Base-by-base conservation (phyloP, 2,329 filamentous ascomycete species). In the Trichoderma afroharzianum region DNA sequence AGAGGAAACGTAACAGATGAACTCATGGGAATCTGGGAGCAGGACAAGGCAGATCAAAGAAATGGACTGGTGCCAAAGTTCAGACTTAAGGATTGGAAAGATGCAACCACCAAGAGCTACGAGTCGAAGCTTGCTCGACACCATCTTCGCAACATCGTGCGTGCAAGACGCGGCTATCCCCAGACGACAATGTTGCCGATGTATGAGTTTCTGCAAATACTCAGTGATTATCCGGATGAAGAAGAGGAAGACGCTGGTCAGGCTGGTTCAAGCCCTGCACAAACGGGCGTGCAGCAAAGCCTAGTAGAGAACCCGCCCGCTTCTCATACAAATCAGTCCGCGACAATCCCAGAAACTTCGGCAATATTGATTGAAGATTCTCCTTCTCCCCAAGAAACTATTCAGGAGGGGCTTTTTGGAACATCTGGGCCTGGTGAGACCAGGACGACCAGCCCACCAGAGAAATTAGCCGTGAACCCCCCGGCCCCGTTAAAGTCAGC, bases 11-110 rank as follows among this genome's bases (percentile, higher is more conserved):
- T 89, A 4, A 79, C 78, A 0, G 73, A 77, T 2, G 79, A 79
- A 0, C 77, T 88, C 6, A 75, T 83, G 2, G 72, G 76, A 0
- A 76, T 81, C 3, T 89, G 87, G 87, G 77, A 81, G 63, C 76
- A 80, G 30, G 80, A 77, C 6, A 85, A 74, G 76, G n/a, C 77
- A 78, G 7, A 78, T 81, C 11, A 77, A 76, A 4, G 76, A 76
- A 8, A 81, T 18, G 71, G 82, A 14, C 75, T 77, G 9, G 73
- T 77, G 12, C 53, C 78, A 15, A 78, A 79, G 0, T 85, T 85
- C 71, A 81, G 83, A 26, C 72, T 86, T 18, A 70, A 75, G 4
- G 72, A 76, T 4, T 87, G 80, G 74, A 75, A 82, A 32, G 73
- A 78, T 14, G 84, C 83, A 15, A 71, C 74, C 11, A 66, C 74